Evolutionary conservation across 768 basidiomycete species (phyloP).

Genomic region (Lanmaoa pseudosensibilis): DNA sequence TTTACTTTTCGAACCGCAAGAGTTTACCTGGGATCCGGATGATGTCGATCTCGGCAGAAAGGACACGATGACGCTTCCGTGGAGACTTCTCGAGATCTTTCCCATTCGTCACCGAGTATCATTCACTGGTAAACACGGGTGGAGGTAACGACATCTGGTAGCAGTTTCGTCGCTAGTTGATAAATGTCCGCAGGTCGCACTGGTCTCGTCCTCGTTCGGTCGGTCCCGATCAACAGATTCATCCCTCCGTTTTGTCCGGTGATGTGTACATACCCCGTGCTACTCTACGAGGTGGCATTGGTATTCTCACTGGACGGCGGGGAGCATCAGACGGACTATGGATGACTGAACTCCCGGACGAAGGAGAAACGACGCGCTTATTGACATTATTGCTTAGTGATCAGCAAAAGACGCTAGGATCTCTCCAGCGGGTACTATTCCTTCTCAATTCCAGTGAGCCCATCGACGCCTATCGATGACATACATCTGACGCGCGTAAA

Average conservation of each 20-base stretch:
- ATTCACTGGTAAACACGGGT: background rate
- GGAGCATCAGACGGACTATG: background rate
- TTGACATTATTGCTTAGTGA: background rate
- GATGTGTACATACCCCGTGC: background rate
- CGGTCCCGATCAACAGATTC: background rate
- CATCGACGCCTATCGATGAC: too few relatives aligned
- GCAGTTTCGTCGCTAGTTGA: background rate
- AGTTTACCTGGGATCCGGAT: background rate
- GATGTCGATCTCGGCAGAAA: background rate
- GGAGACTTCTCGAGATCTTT: background rate
- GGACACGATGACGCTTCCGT: background rate
- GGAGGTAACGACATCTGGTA: background rate
- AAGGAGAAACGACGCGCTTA: background rate
- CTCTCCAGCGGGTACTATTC: too few relatives aligned
- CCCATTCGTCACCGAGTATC: conserved; percentile 5
- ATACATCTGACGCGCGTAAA: too few relatives aligned
- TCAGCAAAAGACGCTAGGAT: background rate
- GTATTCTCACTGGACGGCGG: background rate
- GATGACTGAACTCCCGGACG: background rate
- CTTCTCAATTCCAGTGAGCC: too few relatives aligned
- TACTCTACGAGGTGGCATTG: background rate
- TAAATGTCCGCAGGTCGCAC: background rate
- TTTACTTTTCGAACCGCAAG: background rate
- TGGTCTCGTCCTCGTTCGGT: background rate
- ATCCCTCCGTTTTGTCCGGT: background rate